A percentile compares a stretch with the other conserved stretches of the same genome.
Conservation (phyloP, 441 rosid genomes). For the Croton setiger region DNA sequence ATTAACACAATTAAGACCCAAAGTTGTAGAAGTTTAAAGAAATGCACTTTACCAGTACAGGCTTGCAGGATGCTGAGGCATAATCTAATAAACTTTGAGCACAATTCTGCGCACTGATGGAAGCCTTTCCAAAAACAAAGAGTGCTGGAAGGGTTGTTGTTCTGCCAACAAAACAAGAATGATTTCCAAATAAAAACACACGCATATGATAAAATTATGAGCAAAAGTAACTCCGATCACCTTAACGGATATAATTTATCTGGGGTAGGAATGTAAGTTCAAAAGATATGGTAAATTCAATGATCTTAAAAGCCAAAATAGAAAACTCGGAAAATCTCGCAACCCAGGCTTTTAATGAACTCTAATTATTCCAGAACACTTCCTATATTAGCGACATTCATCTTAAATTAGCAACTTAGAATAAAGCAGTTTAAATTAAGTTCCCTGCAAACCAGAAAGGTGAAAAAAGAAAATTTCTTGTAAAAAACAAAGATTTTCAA, state of each 20-base stretch:
- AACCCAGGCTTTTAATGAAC: neutral
- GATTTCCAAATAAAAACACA: neutral
- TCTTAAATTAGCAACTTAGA: no score
- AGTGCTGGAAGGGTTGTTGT: constrained; percentile 78
- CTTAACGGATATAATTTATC: no score
- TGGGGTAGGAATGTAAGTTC: neutral
- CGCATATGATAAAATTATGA: neutral
- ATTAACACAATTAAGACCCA: constrained; percentile 3
- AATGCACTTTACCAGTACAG: constrained; percentile 52
- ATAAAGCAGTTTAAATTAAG: no score
- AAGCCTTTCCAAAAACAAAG: constrained; percentile 77
- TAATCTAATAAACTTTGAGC: constrained; percentile 39
- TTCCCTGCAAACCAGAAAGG: neutral
- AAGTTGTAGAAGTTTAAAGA: constrained; percentile 1
- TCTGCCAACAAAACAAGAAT: constrained; percentile 36
- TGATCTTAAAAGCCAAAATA: neutral
- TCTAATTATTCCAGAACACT: neutral
- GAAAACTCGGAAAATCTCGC: neutral
- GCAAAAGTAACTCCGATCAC: no score
- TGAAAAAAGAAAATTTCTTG: no score
- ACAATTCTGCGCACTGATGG: constrained; percentile 42
- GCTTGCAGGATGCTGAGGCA: constrained; percentile 38
- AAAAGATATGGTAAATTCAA: neutral
- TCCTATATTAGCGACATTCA: no score
- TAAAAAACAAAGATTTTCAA: no score